Percentiles rank a stretch among this genome's conserved stretches.
Conservation (phyloP, 2,329 filamentous ascomycete genomes). For the Arthrobotrys sinensis region DNA sequence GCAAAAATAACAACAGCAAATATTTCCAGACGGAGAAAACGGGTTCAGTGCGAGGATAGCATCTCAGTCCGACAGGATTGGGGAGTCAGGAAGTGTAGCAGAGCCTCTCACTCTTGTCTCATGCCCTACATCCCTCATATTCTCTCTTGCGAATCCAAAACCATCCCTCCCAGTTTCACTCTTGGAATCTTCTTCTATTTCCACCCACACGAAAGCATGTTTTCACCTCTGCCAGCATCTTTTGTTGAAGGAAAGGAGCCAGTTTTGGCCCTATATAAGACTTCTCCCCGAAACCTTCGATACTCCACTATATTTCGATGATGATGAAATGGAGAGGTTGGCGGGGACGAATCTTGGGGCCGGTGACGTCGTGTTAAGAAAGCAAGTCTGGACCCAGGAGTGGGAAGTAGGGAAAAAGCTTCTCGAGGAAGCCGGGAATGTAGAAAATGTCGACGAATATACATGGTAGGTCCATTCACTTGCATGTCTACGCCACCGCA, state of each 20-base stretch:
- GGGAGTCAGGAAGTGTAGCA: background rate
- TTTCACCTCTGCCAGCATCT: slow-evolving; percentile 56
- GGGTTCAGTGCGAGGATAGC: slow-evolving; percentile 38
- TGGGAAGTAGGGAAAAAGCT: slow-evolving; percentile 66
- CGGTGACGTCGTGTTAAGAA: slow-evolving; percentile 63
- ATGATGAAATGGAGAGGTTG: slow-evolving; percentile 62
- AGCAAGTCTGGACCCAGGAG: slow-evolving; percentile 66
- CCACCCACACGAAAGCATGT: slow-evolving; percentile 50
- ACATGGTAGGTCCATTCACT: slow-evolving; percentile 67
- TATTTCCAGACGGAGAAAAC: slow-evolving; percentile 30
- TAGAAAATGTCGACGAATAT: slow-evolving; percentile 65
- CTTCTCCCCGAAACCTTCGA: slow-evolving; percentile 62
- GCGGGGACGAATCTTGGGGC: slow-evolving; percentile 63
- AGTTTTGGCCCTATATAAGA: slow-evolving; percentile 63
- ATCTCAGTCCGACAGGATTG: background rate
- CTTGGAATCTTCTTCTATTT: slow-evolving; percentile 32
- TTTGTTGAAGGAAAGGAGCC: slow-evolving; percentile 32
- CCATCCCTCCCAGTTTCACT: slow-evolving; percentile 33
- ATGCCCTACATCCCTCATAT: slow-evolving; percentile 45
- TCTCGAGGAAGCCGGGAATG: slow-evolving; percentile 65
- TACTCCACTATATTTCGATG: slow-evolving; percentile 63
- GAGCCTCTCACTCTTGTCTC: slow-evolving; percentile 25
- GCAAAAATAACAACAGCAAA: slow-evolving; percentile 20
- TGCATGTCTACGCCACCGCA: background rate
- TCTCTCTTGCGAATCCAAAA: slow-evolving; percentile 48